A percentile compares a stretch with the other conserved stretches of the same genome.
Evolutionary conservation across 1,139 yeast genomes (phyloP).

Genomic region (Pichia sp.): DNA sequence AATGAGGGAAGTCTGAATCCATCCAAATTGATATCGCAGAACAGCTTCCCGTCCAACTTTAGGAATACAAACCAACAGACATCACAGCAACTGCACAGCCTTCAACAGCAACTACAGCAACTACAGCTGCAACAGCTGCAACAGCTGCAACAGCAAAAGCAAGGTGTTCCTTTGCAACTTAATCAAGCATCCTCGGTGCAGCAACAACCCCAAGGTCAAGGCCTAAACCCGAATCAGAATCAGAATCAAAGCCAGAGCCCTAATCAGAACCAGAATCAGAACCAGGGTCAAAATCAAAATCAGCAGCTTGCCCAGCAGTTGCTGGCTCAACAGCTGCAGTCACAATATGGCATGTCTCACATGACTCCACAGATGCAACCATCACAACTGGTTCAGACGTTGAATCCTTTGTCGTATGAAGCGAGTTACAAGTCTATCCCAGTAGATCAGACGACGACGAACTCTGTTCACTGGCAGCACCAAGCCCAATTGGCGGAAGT

Average conservation of each 20-base stretch:
- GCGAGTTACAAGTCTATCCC: conserved; percentile 31
- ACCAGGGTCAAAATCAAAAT: conserved; percentile 12
- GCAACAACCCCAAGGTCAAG: conserved; percentile 20
- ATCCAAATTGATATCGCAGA: conserved; percentile 36
- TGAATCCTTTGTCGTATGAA: conserved; percentile 26
- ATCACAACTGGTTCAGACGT: conserved; percentile 17
- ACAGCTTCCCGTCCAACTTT: conserved; percentile 37
- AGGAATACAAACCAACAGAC: conserved; percentile 25
- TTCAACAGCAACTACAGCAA: conserved; percentile 21
- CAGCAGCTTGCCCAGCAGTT: conserved; percentile 20
- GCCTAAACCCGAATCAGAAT: background rate
- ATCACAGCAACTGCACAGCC: conserved; percentile 19
- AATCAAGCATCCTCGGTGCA: conserved; percentile 16
- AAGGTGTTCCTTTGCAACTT: conserved; percentile 21
- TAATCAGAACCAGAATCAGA: conserved; percentile 11
- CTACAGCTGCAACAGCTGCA: conserved; percentile 25
- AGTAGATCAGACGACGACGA: conserved; percentile 40
- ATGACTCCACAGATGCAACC: conserved; percentile 16
- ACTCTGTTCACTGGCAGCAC: conserved; percentile 76
- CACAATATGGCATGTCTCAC: conserved; percentile 13
- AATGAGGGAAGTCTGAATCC: conserved; percentile 30
- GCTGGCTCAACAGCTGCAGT: conserved; percentile 14
- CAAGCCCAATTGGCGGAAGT: conserved; percentile 77
- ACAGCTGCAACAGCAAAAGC: conserved; percentile 26
- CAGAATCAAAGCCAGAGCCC: conserved; percentile 10